A percentile compares a stretch with the other conserved stretches of the same genome.
Conservation (phyloP, 2,329 filamentous ascomycete species). For the Amauroascus verrucosus region DNA sequence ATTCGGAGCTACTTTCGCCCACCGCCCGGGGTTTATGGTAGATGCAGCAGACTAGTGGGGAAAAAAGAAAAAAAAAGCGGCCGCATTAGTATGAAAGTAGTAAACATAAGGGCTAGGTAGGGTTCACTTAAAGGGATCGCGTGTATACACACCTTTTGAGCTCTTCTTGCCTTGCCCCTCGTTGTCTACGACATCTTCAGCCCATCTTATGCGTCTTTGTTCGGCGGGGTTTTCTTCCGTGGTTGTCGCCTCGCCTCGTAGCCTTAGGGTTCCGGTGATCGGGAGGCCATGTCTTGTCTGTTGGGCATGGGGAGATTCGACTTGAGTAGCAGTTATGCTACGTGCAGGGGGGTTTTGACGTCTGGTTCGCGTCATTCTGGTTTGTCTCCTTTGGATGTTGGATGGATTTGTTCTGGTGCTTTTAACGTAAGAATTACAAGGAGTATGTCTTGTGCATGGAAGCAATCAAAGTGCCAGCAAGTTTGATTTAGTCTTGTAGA, state of each 20-base stretch:
- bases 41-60: slow-evolving; percentile 80
- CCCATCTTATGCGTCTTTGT: slow-evolving; percentile 65
- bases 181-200: slow-evolving; percentile 86
- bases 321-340: not conserved
- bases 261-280: slow-evolving; percentile 13
- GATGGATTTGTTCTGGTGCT: not conserved
- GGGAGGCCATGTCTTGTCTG: slow-evolving; percentile 1
- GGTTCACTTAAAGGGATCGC: too few relatives aligned
- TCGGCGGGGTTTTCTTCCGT: not conserved
- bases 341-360: not conserved
- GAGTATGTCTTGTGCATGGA: not conserved
- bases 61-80: not conserved
- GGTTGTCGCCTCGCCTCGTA: slow-evolving; percentile 14
- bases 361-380: slow-evolving; percentile 1
- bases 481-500: not conserved
- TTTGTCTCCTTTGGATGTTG: not conserved
- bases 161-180: slow-evolving; percentile 89
- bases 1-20: slow-evolving; percentile 64
- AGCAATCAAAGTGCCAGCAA: too few relatives aligned
- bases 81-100: not conserved
- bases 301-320: not conserved
- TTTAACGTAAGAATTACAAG: too few relatives aligned
- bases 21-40: slow-evolving; percentile 78
- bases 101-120: too few relatives aligned
- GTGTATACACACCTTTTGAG: slow-evolving; percentile 75